Base-by-base conservation (phyloP, 2,329 filamentous ascomycete species). In the Berkeleyomyces basicola region DNA sequence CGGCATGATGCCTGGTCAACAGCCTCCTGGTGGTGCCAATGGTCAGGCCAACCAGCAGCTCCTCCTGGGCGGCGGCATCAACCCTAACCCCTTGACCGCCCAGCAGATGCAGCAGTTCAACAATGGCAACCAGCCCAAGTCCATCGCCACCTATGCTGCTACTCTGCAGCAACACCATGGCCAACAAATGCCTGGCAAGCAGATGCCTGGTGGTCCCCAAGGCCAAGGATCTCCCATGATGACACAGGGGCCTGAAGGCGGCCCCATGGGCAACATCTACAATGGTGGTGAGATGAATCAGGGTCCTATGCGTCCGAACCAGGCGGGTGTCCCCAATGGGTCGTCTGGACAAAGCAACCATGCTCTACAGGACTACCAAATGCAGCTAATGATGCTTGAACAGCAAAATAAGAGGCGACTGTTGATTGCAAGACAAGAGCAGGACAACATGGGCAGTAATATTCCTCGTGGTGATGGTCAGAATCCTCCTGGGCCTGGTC, bases 361-460 rank as follows among this genome's bases (percentile, higher is more conserved):
- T 71, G 88, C 88, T 31, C 78, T 92, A 55, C 87, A 91, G 72
- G 88, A 93, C 72, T 92, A 92, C 69, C 88, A 92, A 75, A 91
- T 91, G 87, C 88, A 92, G 72, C 75, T 92, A 70, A 92, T 91
- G 88, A 75, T 91, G 59, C 79, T 92, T 14, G 88, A 92, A 73
- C 88, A 91, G 73, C 87, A 92, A 74, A 92, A 92, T 69, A 92
- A 91, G 78, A 91, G 90, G 74, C 79, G 88, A 16, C 78, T 92
- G 58, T 84, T 90, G 78, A 90, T 90, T 87, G 88, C 88, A 44
- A 83, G 88, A 16, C 86, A 85, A 70, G 83, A 90, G 71, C 87
- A 92, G 72, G 88, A 91, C 64, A 78, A 75, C 59, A 75, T 77
- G 64, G 51, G 51, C 2, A 75, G 76, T 47, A 76, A 73, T 31